Evolutionary conservation across 306 rosid genomes (phyloP), one percentile per base, ranked within the genome.

Genomic region (Datisca glomerata): DNA sequence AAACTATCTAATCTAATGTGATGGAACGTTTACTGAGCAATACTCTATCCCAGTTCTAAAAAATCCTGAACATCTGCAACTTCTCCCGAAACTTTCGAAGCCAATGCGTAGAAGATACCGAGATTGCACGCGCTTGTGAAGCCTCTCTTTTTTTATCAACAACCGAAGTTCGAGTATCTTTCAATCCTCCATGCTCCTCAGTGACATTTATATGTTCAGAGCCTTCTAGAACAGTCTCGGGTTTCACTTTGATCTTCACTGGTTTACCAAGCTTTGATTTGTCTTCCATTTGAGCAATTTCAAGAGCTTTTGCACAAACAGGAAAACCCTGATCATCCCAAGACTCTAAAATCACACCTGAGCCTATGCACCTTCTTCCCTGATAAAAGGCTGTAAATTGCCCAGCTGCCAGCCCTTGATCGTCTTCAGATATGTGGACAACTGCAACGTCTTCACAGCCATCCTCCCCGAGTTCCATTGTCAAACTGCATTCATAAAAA

Each of bases 391-490:
- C 93, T 0, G 91, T 75, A 63, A 80, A 89, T 61, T 83, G 97
- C 47, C 97, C 97, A 2, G 91, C 93, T 28, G 95, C 97, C 49
- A 89, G 79, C 51, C 97, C 97, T 64, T 83, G 97, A 59, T 83
- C 97, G 51, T 89, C 95, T 44, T 68, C 77, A 29, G 72, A 66
- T 61, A 83, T 66, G 27, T 22, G 60, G 57, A 83, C 95, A 1
- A 83, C 79, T 19, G 84, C 93, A 28, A 75, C 35, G 43, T 67
- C 78, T 56, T 53, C 66, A 34, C 24, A 4, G 15, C 61, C 55
- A 59, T 76, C 70, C 34, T 47, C 68, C 46, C 53, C 57, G 22
- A 38, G 54, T 66, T 83, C 91, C 73, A 80, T 60, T 16, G 39
- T 51, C 32, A 89, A 63, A 48, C 59, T 68, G 56, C 97, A 89